These are phyloP conservation scores for Diaporthe caulivora DNA, from an alignment of 2,329 filamentous ascomycete genomes.

Conservation along the genomic window DNA sequence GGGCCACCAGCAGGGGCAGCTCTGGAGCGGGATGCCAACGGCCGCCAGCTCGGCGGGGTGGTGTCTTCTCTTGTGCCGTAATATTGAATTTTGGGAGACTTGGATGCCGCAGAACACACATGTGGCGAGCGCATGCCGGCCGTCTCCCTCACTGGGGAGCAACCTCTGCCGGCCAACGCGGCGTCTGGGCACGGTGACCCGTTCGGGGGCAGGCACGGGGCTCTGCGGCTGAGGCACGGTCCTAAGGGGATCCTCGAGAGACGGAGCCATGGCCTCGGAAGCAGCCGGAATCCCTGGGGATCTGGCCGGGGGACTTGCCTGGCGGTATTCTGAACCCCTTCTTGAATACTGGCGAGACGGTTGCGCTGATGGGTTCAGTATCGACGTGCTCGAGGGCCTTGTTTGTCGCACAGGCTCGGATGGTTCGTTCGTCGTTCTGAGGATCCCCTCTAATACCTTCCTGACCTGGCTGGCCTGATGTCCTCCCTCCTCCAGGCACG, in stretches of 20 bases:
- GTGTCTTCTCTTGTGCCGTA: conserved; percentile 15
- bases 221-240: too few species aligned
- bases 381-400: neutral
- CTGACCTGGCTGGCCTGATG: neutral
- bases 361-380: neutral
- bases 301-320: neutral
- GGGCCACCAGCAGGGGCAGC: conserved; percentile 21
- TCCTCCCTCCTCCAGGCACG: neutral
- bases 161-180: neutral
- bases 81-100: neutral
- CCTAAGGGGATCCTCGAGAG: too few species aligned
- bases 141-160: neutral
- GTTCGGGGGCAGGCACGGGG: neutral
- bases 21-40: conserved; percentile 8
- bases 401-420: neutral
- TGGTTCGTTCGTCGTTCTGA: neutral
- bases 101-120: conserved; percentile 22
- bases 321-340: neutral
- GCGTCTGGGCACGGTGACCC: neutral
- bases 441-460: neutral
- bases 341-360: neutral
- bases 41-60: conserved; percentile 28
- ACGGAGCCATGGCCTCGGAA: neutral
- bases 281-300: neutral
- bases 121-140: neutral